Base-by-base conservation (phyloP, 1,284 basidiomycete genomes). In the Sanguinoderma infundibulare region DNA sequence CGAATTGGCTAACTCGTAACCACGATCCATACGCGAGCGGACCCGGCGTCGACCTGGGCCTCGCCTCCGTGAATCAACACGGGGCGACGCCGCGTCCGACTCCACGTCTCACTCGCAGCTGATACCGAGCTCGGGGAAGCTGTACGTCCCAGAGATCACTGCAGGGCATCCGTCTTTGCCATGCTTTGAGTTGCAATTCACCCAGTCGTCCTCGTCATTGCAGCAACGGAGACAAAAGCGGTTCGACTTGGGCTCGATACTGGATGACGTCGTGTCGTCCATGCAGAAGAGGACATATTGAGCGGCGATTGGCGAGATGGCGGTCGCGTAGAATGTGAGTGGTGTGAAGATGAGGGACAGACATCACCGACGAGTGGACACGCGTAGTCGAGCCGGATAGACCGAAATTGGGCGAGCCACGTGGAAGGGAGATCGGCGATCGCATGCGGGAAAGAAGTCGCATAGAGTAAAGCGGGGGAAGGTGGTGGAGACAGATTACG, bases 211-310 rank as follows among this genome's bases (percentile, higher is more conserved):
- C 15, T 64, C 65, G 8, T 60, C 62, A 26, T 72, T 67, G 67
- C 82, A 85, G 68, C 83, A 84, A 39, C 82, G 76, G 53, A 83
- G 60, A 70, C 82, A 84, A 68, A 84, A 84, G 22, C 82, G 75
- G 53, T 73, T 74, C 35, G 76, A 70, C 5, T 74, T 73, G 1
- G 82, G 83, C 64, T 84, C 81, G 52, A 84, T 73, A 53, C 83
- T 83, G 64, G 36, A 40, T 38, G 36, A 51, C 32, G 35, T 30
- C n/a, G n/a, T 35, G 55, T 46, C 34, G 38, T 61, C 49, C 20
- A 44, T 15, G 42, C 14, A 44, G 35, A 35, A 14, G 20, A 26
- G 46, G 28, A 1, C 8, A n/a, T 32, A 4, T 30, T 28, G 28
- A 20, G 5, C 46, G 28, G 46, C 46, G 17, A n/a, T n/a, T n/a